Base-by-base conservation (phyloP, 306 rosid genomes). In the Styphnolobium japonicum region DNA sequence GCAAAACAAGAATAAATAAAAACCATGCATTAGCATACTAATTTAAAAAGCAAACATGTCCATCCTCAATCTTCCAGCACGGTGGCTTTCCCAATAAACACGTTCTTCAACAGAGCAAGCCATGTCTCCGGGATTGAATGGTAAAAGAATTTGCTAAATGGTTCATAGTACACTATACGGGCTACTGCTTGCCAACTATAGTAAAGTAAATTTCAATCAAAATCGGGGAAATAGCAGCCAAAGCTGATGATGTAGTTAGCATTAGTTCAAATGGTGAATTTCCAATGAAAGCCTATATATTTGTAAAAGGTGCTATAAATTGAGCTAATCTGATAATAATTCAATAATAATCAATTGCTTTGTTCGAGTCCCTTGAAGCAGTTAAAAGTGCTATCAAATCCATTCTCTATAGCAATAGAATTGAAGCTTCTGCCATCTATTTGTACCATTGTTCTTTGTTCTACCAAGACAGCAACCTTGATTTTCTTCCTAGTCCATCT, bases 301-400 rank as follows among this genome's bases (percentile, higher is more conserved):
- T 75, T 75, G 62, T 77, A 63, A 64, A 71, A 21, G 18, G 66
- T 73, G 76, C 36, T 16, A n/a, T 58, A 33, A 69, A 74, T 80
- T 60, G 39, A 62, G 22, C 42, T 34, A 21, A 80, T 76, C 6
- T 25, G 40, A 63, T 55, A 71, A 60, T 19, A 39, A 65, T 25
- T 51, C 37, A 72, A 76, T 67, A 81, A 78, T 60, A 69, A 79
- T 48, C 53, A 76, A 67, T 71, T 51, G 70, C 57, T 74, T 56
- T 73, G 72, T 61, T 42, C 60, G 52, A 58, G 36, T 71, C 27
- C 73, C 82, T 53, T 56, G 68, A 29, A 46, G 81, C 56, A 73
- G 76, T 80, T 39, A 58, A 66, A 64, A 62, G 23, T 65, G 66
- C 57, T 52, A 60, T 46, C 52, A 51, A 48, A 11, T 60, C 43